Evolutionary conservation across 2,329 filamentous ascomycete species (phyloP).

Genomic region (Colletotrichum simmondsii): DNA sequence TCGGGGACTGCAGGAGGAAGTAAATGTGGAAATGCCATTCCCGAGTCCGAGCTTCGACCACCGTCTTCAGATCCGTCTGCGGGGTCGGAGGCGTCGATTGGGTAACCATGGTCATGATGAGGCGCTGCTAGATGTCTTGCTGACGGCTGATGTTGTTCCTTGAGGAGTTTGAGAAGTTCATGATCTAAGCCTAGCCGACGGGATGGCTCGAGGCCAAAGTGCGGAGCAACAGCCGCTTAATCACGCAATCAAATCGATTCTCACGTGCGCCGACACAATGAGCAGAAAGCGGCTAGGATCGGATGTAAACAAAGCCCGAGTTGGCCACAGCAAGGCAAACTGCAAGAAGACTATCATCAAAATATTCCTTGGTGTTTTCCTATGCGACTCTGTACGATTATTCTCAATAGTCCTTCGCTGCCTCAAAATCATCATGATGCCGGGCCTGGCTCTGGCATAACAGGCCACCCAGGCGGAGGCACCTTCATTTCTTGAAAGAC

Average conservation of each 20-base stretch:
- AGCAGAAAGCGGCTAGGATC: background rate
- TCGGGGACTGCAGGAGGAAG: constrained; percentile 44
- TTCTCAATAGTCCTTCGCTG: background rate
- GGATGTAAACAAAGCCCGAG: background rate
- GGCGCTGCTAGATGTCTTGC: background rate
- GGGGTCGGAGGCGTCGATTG: constrained; percentile 34
- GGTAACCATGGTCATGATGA: constrained; percentile 33
- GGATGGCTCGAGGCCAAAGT: background rate
- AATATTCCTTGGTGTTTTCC: background rate
- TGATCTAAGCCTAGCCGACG: background rate
- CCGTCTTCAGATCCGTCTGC: constrained; percentile 42
- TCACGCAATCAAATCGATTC: background rate
- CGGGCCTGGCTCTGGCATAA: constrained; percentile 4
- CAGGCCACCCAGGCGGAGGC: constrained; percentile 13
- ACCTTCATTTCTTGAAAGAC: constrained; percentile 12
- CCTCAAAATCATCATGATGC: background rate
- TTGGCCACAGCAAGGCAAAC: background rate
- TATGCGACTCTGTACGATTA: background rate
- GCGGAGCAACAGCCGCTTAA: background rate
- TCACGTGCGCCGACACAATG: background rate
- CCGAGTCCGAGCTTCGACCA: constrained; percentile 41
- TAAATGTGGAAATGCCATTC: constrained; percentile 50
- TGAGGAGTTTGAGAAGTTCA: background rate
- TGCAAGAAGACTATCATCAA: background rate
- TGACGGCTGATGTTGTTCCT: background rate